Base-by-base conservation (phyloP, 1,284 basidiomycete species). In the Meripilus lineatus region DNA sequence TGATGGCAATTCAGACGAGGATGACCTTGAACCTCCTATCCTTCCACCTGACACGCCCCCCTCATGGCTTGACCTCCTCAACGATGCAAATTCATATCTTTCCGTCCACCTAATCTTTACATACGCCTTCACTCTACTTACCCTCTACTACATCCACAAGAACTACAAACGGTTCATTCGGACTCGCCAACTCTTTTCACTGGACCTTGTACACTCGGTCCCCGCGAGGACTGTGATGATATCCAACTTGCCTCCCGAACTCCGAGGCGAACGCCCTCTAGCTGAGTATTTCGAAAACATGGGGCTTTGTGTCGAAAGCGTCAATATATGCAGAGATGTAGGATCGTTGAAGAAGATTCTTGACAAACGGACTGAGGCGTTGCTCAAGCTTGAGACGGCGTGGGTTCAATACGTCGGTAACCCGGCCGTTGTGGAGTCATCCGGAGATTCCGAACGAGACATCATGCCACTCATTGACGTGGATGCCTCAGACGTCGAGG, bases 351-450 rank as follows among this genome's bases (percentile, higher is more conserved):
- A 87, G 49, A 59, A 66, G 3, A 71, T 94, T 3, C 67, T 99
- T 44, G 85, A 91, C 49, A 70, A 72, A 52, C 71, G 95, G 33
- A 94, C 93, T 2, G 66, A 75, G 23, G 89, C 90, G 1, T 67
- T 99, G 5, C 59, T 91, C 36, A 72, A 75, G 42, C 67, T 99
- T 22, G 95, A 99, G 62, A 63, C 64, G 3, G 86, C 86, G 1
- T 98, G 95, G 94, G 81, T 83, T 15, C 74, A 79, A 20, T 98
- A 93, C 65, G 84, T 97, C 2, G 94, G 93, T 1, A 97, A 98
- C 59, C 94, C 94, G 0, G 91, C 89, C 46, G 77, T 77, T 0
- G 80, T 85, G 39, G 81, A 84, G 53, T 77, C 78, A 22, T 86
- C 84, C 52, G 80, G 84, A 53, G 81, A 86, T 1, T 82, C 82